phyloP scores from a whole-genome alignment of 441 rosid species.

The Populus trichocarpa region DNA sequence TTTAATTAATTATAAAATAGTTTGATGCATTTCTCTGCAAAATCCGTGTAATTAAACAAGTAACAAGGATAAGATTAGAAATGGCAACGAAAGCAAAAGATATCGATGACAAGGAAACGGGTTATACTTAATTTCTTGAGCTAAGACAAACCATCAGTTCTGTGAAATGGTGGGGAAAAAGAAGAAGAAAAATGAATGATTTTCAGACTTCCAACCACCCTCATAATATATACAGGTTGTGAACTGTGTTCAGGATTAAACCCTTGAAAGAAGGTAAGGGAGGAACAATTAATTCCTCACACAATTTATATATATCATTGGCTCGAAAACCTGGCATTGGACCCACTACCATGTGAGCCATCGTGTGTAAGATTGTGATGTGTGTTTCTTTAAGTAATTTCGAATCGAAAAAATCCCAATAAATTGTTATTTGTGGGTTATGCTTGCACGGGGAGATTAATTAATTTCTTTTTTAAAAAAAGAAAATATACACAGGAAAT shows the following conservation, averaged over 20 bases:
- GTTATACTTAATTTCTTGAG: too few species aligned
- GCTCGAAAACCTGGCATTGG: constrained; percentile 15
- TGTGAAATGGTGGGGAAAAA: too few species aligned
- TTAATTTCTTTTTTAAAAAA: too few species aligned
- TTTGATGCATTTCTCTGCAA: too few species aligned
- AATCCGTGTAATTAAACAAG: too few species aligned
- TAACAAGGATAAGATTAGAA: too few species aligned
- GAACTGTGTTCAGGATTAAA: not conserved
- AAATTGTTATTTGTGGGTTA: not conserved
- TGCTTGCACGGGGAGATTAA: not conserved
- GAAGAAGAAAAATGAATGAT: too few species aligned
- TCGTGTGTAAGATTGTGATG: constrained; percentile 22
- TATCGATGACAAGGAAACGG: too few species aligned
- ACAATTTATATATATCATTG: constrained; percentile 8
- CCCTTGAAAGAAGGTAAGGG: not conserved
- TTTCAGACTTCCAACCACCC: not conserved
- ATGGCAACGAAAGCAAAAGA: too few species aligned
- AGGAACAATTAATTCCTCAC: not conserved
- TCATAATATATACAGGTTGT: constrained; percentile 20
- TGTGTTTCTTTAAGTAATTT: not conserved
- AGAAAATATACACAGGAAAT: not conserved
- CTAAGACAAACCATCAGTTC: too few species aligned
- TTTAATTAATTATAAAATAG: too few species aligned
- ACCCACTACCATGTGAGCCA: constrained; percentile 29
- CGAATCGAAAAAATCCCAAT: constrained; percentile 2